Evolutionary conservation across 768 basidiomycete genomes (phyloP).

Genomic region (Agrocybe chaxingu): DNA sequence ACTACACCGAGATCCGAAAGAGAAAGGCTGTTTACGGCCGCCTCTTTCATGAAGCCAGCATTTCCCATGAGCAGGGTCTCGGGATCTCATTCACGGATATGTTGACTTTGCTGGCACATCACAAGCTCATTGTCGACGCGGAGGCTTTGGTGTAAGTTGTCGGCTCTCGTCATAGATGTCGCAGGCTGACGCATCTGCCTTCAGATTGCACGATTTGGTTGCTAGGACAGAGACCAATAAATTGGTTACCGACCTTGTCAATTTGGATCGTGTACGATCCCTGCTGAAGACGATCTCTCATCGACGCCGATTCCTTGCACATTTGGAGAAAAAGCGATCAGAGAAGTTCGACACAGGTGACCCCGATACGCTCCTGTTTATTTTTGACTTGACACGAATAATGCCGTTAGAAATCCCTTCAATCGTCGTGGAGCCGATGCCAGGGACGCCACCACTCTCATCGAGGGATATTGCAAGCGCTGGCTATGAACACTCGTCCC

Average conservation of each 20-base stretch:
- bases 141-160: conserved; percentile 80
- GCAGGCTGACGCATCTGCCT: conserved; percentile 2
- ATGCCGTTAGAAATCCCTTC: conserved; percentile 56
- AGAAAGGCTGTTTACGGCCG: conserved; percentile 70
- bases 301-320: conserved; percentile 63
- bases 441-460: conserved; percentile 47
- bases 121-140: conserved; percentile 87
- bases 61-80: conserved; percentile 64
- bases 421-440: conserved; percentile 62
- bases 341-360: conserved; percentile 37
- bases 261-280: conserved; percentile 81
- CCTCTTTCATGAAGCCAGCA: conserved; percentile 82
- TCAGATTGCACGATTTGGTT: conserved; percentile 74
- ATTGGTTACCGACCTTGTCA: conserved; percentile 79
- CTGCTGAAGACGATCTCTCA: conserved; percentile 72
- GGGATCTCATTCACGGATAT: conserved; percentile 92
- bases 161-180: neutral
- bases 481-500: conserved; percentile 28
- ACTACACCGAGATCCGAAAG: conserved; percentile 58
- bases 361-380: neutral
- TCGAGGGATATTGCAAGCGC: conserved; percentile 57
- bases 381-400: neutral
- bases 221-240: conserved; percentile 72
- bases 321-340: conserved; percentile 39
- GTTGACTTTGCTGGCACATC: conserved; percentile 83